Percentiles rank a stretch among this genome's conserved stretches.
These are phyloP conservation scores for Arthrobotrys conoides DNA, from an alignment of 2,329 filamentous ascomycete genomes.

Conservation along the genomic window DNA sequence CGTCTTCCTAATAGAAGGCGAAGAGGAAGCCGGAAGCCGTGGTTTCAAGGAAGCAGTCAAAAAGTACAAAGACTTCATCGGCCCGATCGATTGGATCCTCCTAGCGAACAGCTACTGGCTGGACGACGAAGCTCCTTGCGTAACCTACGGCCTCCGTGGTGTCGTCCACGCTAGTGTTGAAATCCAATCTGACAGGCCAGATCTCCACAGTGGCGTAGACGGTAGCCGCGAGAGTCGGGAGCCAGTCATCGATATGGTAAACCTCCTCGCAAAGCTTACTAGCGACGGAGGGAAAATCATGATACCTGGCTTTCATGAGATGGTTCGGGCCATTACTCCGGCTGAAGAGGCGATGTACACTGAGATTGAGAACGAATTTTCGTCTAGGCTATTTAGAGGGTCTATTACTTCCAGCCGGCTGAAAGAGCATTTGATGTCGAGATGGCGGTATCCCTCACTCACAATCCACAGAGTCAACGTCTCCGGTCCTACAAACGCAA, in stretches of 20 bases:
- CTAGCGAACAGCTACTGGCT: constrained; percentile 99
- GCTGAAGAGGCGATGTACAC: constrained; percentile 64
- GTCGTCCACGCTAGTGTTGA: constrained; percentile 94
- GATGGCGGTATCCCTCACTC: constrained; percentile 94
- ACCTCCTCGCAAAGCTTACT: constrained; percentile 84
- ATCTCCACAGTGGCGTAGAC: constrained; percentile 96
- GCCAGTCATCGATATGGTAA: constrained; percentile 89
- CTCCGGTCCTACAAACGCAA: constrained; percentile 87
- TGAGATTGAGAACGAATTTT: constrained; percentile 62
- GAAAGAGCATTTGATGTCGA: constrained; percentile 87
- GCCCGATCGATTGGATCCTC: constrained; percentile 91
- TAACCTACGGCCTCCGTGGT: constrained; percentile 93
- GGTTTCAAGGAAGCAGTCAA: constrained; percentile 88
- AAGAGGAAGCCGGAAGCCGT: constrained; percentile 93
- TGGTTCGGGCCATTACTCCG: constrained; percentile 62
- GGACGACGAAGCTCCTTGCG: constrained; percentile 92
- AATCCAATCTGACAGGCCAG: constrained; percentile 86
- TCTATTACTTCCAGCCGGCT: constrained; percentile 76
- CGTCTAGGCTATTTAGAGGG: constrained; percentile 64
- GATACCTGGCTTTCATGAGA: constrained; percentile 73
- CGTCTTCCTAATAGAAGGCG: constrained; percentile 93
- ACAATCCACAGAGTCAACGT: constrained; percentile 95
- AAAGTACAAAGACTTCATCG: constrained; percentile 85
- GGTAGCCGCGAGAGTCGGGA: constrained; percentile 92
- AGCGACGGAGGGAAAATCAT: constrained; percentile 83